Base-by-base conservation (phyloP, 1,284 basidiomycete species). In the Waitea zeae region DNA sequence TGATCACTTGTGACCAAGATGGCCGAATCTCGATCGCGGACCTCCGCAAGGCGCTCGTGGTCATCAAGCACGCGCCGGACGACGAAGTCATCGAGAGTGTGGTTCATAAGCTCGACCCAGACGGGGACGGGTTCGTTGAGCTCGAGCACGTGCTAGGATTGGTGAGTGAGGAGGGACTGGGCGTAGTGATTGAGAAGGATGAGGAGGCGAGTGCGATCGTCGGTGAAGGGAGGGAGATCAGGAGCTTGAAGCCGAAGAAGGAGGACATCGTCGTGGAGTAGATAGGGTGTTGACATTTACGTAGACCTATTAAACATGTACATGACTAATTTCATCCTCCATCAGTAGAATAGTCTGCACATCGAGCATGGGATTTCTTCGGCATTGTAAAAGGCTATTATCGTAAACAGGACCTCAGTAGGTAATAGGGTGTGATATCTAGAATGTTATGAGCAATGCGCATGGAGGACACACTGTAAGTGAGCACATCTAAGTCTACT, bases 41-140 rank as follows among this genome's bases (percentile, higher is more conserved):
- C 53, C 59, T 99, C 37, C 73, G 86, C 53, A 87, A 86, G 48
- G 92, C 92, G 12, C 62, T 98, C 39, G 72, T 77, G 36, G 83
- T 93, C 34, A 97, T 97, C 64, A 87, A 87, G 59, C 95, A 98
- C 58, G 72, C 66, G 45, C 93, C 92, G 2, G 78, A 88, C 37
- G 87, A 93, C 39, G 84, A 90, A 41, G 75, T 87, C n/a, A 80
- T 88, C 14, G 77, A 86, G 42, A 75, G 72, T 33, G 73, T 98
- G 28, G 77, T 93, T 38, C 77, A 90, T 50, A 97, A 97, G 59
- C 62, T 98, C 45, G 95, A 98, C 52, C 82, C 87, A 3, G 93
- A 98, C 58, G 77, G 88, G 56, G 93, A 98, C 49, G 92, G 93
- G 0, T 92, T 80, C 47, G 89, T 97, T 14, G 83, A 89, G 52